Conservation (phyloP, 192 early-diverging fungal genomes). For the Coemansia sp. region DNA sequence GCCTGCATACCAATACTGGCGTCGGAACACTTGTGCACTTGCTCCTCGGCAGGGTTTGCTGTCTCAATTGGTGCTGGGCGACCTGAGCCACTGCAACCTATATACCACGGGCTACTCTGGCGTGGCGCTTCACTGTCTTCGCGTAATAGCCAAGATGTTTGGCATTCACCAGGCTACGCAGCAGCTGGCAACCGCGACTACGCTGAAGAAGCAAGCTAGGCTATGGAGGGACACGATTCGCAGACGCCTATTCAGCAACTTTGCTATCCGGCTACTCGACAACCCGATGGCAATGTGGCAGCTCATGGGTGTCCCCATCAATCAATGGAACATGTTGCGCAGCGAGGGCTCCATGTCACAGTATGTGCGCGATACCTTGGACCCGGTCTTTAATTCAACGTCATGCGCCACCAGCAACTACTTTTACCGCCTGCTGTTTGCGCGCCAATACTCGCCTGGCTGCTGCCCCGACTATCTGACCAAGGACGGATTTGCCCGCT, state of each 20-base stretch:
- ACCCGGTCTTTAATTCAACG: conserved; percentile 65
- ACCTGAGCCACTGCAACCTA: conserved; percentile 60
- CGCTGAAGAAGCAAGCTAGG: conserved; percentile 60
- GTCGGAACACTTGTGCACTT: conserved; percentile 51
- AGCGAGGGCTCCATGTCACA: conserved; percentile 73
- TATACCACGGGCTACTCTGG: conserved; percentile 85
- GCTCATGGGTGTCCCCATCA: conserved; percentile 78
- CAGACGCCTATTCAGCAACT: conserved; percentile 59
- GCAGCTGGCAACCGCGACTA: conserved; percentile 53
- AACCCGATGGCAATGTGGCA: conserved; percentile 83
- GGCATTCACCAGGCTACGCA: conserved; percentile 57
- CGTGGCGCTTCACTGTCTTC: conserved; percentile 66
- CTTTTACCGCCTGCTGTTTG: conserved; percentile 78
- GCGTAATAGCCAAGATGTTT: conserved; percentile 58
- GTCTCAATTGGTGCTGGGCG: conserved; percentile 8
- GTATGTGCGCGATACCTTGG: conserved; percentile 79
- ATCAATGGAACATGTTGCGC: conserved; percentile 82
- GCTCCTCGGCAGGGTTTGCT: neutral
- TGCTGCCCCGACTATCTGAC: conserved; percentile 78
- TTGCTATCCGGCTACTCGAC: conserved; percentile 65
- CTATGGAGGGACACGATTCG: conserved; percentile 68
- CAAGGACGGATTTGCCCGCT: conserved; percentile 60
- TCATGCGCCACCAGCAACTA: conserved; percentile 73
- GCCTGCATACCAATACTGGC: conserved; percentile 79
- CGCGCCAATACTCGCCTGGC: conserved; percentile 63